Conservation (phyloP, 768 basidiomycete species). For the Russula dissimulans region DNA sequence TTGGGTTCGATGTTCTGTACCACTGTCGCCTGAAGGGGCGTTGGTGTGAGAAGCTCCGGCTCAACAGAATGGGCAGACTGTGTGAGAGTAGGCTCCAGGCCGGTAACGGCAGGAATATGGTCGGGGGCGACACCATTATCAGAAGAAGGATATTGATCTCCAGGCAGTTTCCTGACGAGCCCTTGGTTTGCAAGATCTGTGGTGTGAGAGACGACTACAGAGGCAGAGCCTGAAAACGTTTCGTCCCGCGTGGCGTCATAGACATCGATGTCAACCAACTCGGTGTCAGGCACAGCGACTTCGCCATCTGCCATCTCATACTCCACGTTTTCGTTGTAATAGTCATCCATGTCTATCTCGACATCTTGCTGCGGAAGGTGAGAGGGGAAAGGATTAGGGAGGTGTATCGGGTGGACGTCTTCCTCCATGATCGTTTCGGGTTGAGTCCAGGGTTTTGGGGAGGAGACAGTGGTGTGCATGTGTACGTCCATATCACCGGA, state of each 20-base stretch:
- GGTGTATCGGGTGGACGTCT: constrained; percentile 8
- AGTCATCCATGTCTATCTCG: constrained; percentile 20
- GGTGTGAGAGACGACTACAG: background rate
- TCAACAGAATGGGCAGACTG: constrained; percentile 25
- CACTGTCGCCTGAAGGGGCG: background rate
- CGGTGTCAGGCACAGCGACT: constrained; percentile 2
- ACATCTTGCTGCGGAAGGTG: constrained; percentile 17
- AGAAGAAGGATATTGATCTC: background rate
- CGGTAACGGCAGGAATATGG: constrained; percentile 57
- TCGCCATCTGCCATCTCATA: constrained; percentile 21
- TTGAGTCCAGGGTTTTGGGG: constrained; percentile 18
- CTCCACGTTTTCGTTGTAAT: constrained; percentile 16
- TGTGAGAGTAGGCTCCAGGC: constrained; percentile 27
- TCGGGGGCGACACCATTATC: constrained; percentile 58
- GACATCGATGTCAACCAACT: constrained; percentile 19
- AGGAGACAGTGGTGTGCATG: constrained; percentile 19
- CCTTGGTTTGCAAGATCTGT: background rate
- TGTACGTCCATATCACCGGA: constrained; percentile 17
- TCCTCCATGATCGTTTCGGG: constrained; percentile 20
- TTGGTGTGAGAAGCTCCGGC: constrained; percentile 1
- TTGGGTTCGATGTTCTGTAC: background rate
- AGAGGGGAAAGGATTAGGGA: constrained; percentile 3
- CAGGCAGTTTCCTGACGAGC: background rate
- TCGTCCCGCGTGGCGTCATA: constrained; percentile 18
- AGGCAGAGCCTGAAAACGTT: background rate